A percentile compares a stretch with the other conserved stretches of the same genome.
phyloP scores from a whole-genome alignment of 2,329 filamentous ascomycete species.

The Xylariaceae sp. region DNA sequence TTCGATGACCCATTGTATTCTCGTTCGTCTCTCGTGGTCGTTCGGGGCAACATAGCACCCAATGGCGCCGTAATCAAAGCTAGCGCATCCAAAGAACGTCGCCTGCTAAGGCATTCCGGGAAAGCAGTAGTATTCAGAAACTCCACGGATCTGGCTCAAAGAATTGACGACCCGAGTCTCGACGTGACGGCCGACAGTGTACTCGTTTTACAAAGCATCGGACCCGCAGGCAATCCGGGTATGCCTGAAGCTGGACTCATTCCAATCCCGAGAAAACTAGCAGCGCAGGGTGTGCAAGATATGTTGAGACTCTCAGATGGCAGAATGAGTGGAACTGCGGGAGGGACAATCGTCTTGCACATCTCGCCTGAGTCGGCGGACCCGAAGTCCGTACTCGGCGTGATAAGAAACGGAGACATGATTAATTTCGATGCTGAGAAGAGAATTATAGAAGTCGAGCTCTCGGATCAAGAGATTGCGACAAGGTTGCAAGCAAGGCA shows the following conservation, averaged over 20 bases:
- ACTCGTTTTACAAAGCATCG: conserved; percentile 81
- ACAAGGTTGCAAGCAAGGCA: conserved; percentile 59
- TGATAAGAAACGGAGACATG: conserved; percentile 71
- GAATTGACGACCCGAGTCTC: conserved; percentile 54
- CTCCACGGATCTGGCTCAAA: conserved; percentile 68
- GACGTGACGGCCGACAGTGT: conserved; percentile 60
- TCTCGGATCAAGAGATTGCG: conserved; percentile 67
- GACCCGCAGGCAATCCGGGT: conserved; percentile 82
- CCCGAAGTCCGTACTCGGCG: conserved; percentile 71
- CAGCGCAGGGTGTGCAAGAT: conserved; percentile 69
- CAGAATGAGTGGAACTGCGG: conserved; percentile 78
- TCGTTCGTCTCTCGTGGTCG: conserved; percentile 75
- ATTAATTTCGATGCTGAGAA: conserved; percentile 75
- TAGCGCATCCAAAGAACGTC: conserved; percentile 75
- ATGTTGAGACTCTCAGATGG: conserved; percentile 85
- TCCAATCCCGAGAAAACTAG: conserved; percentile 70
- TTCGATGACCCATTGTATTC: conserved; percentile 63
- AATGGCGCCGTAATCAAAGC: conserved; percentile 86
- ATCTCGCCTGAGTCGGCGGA: conserved; percentile 78
- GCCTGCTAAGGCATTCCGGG: conserved; percentile 43
- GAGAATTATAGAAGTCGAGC: conserved; percentile 53
- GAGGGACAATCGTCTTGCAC: conserved; percentile 87
- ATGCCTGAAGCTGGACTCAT: conserved; percentile 80
- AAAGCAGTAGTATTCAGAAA: conserved; percentile 64
- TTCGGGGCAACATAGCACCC: conserved; percentile 79